These are phyloP conservation scores for Mucor saturninus DNA, from an alignment of 371 early-diverging fungal species.

Conservation along the genomic window DNA sequence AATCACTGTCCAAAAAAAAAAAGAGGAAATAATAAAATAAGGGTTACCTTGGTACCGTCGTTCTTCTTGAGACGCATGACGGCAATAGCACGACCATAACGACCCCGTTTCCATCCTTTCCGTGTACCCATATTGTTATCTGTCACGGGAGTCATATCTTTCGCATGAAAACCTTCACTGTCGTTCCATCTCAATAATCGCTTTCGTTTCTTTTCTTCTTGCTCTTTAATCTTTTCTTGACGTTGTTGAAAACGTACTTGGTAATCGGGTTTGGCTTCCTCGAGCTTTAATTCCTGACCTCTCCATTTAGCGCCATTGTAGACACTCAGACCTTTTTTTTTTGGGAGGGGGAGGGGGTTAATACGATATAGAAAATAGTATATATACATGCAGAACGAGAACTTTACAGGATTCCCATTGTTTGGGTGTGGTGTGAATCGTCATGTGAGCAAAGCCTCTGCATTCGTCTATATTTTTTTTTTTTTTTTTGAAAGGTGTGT, in stretches of 20 bases:
- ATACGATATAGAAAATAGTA: not conserved
- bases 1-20: no score
- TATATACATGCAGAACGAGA: constrained; percentile 7
- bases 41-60: constrained; percentile 48
- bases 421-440: constrained; percentile 66
- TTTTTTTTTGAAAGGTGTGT: not conserved
- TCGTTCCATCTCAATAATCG: constrained; percentile 31
- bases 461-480: constrained; percentile 42
- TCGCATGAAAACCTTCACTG: constrained; percentile 50
- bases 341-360: not conserved
- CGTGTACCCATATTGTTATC: constrained; percentile 70
- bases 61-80: constrained; percentile 66
- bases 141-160: constrained; percentile 76
- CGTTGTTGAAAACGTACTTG: constrained; percentile 41
- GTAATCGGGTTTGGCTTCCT: constrained; percentile 82
- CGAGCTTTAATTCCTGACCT: constrained; percentile 73
- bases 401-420: constrained; percentile 68
- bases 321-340: constrained; percentile 54
- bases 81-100: constrained; percentile 78
- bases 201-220: constrained; percentile 39
- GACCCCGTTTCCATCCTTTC: constrained; percentile 75
- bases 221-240: constrained; percentile 32
- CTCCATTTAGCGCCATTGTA: constrained; percentile 91
- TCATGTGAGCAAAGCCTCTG: constrained; percentile 79
- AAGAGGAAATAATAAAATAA: not conserved